These are phyloP conservation scores for Magnaporthiopsis poae DNA, from an alignment of 2,329 filamentous ascomycete species.

Conservation along the genomic window DNA sequence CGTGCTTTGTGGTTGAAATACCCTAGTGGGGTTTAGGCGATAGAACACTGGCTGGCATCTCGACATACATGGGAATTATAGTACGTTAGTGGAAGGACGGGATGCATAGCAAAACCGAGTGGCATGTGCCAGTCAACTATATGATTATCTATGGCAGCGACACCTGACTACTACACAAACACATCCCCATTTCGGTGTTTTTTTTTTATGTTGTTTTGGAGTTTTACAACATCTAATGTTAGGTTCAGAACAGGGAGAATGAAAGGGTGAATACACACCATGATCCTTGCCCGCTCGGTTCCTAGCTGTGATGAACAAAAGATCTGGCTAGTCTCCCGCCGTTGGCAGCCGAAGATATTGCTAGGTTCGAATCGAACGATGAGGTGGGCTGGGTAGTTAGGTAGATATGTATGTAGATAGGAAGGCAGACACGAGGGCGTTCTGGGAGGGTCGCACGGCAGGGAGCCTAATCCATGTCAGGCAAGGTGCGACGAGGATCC, in stretches of 20 bases:
- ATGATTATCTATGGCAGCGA: too few species aligned
- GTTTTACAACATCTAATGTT: neutral
- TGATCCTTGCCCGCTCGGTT: neutral
- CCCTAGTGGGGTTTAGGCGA: too few species aligned
- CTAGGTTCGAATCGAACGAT: neutral
- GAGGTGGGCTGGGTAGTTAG: neutral
- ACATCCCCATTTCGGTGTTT: too few species aligned
- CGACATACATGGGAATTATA: too few species aligned
- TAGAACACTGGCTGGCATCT: too few species aligned
- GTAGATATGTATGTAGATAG: neutral
- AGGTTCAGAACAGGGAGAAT: neutral
- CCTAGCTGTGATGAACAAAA: neutral
- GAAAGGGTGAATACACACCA: constrained; percentile 7
- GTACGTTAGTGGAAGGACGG: too few species aligned
- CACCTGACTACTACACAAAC: too few species aligned
- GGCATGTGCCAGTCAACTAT: too few species aligned
- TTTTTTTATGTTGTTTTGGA: too few species aligned
- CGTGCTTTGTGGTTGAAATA: too few species aligned
- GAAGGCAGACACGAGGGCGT: neutral
- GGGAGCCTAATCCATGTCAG: neutral
- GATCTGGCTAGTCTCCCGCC: neutral
- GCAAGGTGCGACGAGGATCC: neutral
- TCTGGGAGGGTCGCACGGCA: neutral
- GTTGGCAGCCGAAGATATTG: neutral
- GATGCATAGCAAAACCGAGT: too few species aligned